Conservation (phyloP, 2,329 filamentous ascomycete species). For the Septoria linicola region DNA sequence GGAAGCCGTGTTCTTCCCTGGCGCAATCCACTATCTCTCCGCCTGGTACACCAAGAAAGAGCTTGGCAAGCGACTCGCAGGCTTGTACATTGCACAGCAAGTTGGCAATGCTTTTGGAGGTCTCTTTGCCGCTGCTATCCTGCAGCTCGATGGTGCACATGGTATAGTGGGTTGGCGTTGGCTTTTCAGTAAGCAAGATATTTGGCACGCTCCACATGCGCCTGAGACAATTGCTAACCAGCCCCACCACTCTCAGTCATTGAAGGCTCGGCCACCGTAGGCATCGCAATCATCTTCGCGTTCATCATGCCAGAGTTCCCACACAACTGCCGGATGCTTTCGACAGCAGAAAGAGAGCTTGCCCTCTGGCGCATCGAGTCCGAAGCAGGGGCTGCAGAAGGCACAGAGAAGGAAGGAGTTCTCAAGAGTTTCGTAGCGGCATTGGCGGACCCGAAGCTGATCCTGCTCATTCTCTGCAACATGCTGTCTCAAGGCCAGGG, state of each 20-base stretch:
- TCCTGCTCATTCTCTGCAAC: slow-evolving; percentile 36
- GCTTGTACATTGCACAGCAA: slow-evolving; percentile 33
- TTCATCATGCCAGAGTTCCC: slow-evolving; percentile 39
- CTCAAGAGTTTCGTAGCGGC: slow-evolving; percentile 33
- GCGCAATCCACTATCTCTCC: slow-evolving; percentile 12
- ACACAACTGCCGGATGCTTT: slow-evolving; percentile 30
- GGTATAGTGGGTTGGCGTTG: slow-evolving; percentile 11
- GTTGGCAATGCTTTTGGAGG: slow-evolving; percentile 21
- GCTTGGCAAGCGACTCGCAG: slow-evolving; percentile 8
- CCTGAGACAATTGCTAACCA: too few relatives aligned
- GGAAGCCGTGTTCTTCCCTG: slow-evolving; percentile 14
- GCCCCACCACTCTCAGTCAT: too few relatives aligned
- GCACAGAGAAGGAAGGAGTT: slow-evolving; percentile 28
- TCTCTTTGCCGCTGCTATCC: slow-evolving; percentile 18
- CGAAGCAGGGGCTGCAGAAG: slow-evolving; percentile 30
- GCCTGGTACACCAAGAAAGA: slow-evolving; percentile 16
- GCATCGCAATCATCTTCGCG: slow-evolving; percentile 9
- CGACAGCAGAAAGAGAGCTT: slow-evolving; percentile 31
- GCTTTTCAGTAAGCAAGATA: slow-evolving; percentile 9
- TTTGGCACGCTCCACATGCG: too few relatives aligned
- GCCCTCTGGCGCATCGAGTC: slow-evolving; percentile 33
- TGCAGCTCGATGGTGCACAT: slow-evolving; percentile 6
- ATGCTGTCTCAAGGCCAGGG: slow-evolving; percentile 37
- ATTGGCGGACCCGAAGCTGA: slow-evolving; percentile 35
- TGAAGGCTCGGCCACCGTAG: slow-evolving; percentile 8